Base-by-base conservation (phyloP, 495 filamentous ascomycete genomes). In the Lasiosphaeria hispida region DNA sequence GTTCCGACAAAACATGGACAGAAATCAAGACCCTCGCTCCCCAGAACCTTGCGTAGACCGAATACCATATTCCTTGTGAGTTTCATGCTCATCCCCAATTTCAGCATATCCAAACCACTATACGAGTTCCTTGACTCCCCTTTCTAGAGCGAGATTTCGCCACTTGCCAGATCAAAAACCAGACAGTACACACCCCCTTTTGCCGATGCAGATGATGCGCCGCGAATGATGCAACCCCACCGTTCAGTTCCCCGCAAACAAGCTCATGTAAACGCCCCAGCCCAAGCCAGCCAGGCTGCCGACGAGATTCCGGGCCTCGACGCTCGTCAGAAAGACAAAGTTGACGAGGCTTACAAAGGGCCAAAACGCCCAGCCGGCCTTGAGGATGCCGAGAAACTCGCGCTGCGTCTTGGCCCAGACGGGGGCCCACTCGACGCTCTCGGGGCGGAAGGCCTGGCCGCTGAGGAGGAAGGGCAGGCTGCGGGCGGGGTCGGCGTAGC, bases 221-320 rank as follows among this genome's bases (percentile, higher is more conserved):
- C 5, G 5, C 23, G 23, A 35, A 35, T 30, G 18, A 42, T 44
- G 14, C 15, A 42, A 18, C 39, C 42, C 41, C 13, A 5, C 23
- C 23, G 23, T 5, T 30, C 34, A 71, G 38, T 69, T 59, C 10
- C 76, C 71, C 38, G 85, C 79, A 61, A 85, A 72, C 61, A 94
- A 69, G 66, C 91, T 93, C 70, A 97, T 75, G 75, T 92, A 97
- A 48, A 96, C 71, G 1, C 89, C 89, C 94, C 94, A 98, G 18
- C 78, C 85, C 43, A 98, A 66, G 2, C 93, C 92, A 30, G 91
- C 89, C 51, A 90, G 70, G 68, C 86, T 86, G 0, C 87, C 91
- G 70, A 92, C 83, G 30, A 97, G 75, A 44, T 89, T 85, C 59
- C 93, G 76, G 36, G 79, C 78, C 63, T 94, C 83, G 11, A 94